Evolutionary conservation across 2,329 filamentous ascomycete genomes (phyloP), one percentile per base, ranked within the genome.

Genomic region (Arthrobotrys pseudoclavata): DNA sequence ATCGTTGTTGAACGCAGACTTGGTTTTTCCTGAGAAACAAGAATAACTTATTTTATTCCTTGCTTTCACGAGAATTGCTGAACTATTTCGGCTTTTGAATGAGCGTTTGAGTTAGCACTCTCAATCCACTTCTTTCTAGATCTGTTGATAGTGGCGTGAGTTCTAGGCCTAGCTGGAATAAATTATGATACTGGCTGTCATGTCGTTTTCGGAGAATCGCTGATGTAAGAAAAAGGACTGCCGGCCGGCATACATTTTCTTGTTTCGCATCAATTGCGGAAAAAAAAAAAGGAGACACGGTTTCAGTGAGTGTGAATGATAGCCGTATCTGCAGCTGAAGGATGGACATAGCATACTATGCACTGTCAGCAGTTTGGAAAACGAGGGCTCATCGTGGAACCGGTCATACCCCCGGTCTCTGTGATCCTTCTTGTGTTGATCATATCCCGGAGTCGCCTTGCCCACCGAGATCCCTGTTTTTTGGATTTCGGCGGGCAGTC

Each of bases 141-240:
- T 60, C 55, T 60, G 9, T 42, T 34, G 55, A 60, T 60, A 60
- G 34, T 60, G 55, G 55, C 55, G 55, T 60, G 55, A 60, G 55
- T n/a, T 26, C 29, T 13, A 22, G n/a, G 2, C 26, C 24, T 15
- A 18, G 26, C 26, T n/a, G 12, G 47, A 50, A 26, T 6, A 7
- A 42, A 42, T 26, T 24, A 13, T 60, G n/a, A 37, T 37, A 31
- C 52, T 57, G n/a, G 6, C 15, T 4, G 42, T 2, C 55, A 34
- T 26, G 55, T 26, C 13, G 3, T 18, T 40, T 4, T 34, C 22
- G 22, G 34, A 60, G 34, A 24, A n/a, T n/a, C 20, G n/a, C 55
- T 60, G 6, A 60, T 1, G 55, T 60, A 3, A 60, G 55, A 26
- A n/a, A 26, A 3, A 20, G 20, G 31, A 10, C 15, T 42, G 12